phyloP scores from a whole-genome alignment of 139 green algal species.

The Desmodesmus armatus region DNA sequence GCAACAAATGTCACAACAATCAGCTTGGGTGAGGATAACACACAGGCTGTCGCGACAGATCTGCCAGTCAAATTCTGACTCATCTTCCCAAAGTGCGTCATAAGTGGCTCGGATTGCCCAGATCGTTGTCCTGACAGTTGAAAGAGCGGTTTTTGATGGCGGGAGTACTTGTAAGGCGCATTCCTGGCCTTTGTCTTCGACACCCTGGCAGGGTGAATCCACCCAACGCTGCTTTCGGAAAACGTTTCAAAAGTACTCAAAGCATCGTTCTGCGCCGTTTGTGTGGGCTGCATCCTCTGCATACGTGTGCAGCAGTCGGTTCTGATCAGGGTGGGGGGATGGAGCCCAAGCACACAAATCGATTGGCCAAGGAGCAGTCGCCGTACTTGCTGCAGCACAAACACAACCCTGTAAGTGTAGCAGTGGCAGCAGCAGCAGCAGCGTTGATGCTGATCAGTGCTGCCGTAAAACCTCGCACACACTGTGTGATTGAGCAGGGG shows the following conservation, averaged over 20 bases:
- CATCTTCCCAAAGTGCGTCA: no score
- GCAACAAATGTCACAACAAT: no score
- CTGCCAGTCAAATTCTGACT: no score
- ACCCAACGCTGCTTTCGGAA: no score
- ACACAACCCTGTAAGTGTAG: conserved; percentile 82
- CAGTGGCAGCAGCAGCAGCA: no score
- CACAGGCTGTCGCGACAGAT: no score
- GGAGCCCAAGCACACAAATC: conserved; percentile 57
- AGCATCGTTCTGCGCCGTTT: neutral
- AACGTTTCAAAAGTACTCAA: neutral
- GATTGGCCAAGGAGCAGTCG: conserved; percentile 70
- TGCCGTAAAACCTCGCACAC: neutral
- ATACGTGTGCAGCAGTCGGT: neutral
- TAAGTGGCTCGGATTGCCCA: no score
- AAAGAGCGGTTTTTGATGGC: neutral
- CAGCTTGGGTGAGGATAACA: no score
- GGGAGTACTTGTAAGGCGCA: neutral
- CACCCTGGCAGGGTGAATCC: no score
- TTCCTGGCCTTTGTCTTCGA: neutral
- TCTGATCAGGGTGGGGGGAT: neutral
- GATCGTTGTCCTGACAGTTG: neutral
- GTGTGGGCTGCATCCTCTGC: neutral
- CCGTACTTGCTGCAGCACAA: conserved; percentile 91
- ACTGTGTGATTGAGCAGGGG: neutral
- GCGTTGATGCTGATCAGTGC: neutral